Base-by-base conservation (phyloP, 2,329 filamentous ascomycete genomes). In the Exophiala spinifera region DNA sequence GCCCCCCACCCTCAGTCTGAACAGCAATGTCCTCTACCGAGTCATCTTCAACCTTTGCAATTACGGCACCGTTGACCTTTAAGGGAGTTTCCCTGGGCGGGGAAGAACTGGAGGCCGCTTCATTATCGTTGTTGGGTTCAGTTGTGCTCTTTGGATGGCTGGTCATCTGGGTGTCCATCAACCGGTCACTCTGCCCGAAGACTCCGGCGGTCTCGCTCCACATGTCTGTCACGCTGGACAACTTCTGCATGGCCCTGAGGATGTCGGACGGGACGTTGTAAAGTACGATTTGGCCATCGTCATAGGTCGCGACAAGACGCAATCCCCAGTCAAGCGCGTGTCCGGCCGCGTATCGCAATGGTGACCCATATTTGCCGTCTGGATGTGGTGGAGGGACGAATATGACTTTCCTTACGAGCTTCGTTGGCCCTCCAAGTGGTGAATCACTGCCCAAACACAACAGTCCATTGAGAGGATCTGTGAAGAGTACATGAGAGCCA, bases 401-500 rank as follows among this genome's bases (percentile, higher is more conserved):
- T 59, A 79, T 74, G 10, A 86, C 75, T 55, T 85, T 85, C 20
- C 80, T 75, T 4, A 81, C 72, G 13, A 87, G 69, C 59, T 80
- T 83, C 0, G 74, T 81, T 50, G 75, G 79, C 40, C 81, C 80
- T n/a, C 74, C 74, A 15, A 82, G 70, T 1, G 82, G 81, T 0
- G 80, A 78, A 70, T 87, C 82, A 43, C 76, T 81, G 3, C 85
- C 84, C 14, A 88, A 69, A 56, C 79, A 84, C 5, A 88, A 74
- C 7, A 75, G 67, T 8, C 76, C 78, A 1, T 75, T 80, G 10
- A 68, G 67, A 3, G 84, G 83, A 63, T 87, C 83, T 5, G 81
- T 82, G 65, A 86, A 87, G 4, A 87, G 68, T 33, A 88, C 74
- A 61, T 87, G 83, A 52, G 79, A 72, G 1, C 84, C 84, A 65